Percentiles rank a stretch among this genome's conserved stretches.
phyloP scores from a whole-genome alignment of 2,329 filamentous ascomycete species.

The Tolypocladium paradoxum region DNA sequence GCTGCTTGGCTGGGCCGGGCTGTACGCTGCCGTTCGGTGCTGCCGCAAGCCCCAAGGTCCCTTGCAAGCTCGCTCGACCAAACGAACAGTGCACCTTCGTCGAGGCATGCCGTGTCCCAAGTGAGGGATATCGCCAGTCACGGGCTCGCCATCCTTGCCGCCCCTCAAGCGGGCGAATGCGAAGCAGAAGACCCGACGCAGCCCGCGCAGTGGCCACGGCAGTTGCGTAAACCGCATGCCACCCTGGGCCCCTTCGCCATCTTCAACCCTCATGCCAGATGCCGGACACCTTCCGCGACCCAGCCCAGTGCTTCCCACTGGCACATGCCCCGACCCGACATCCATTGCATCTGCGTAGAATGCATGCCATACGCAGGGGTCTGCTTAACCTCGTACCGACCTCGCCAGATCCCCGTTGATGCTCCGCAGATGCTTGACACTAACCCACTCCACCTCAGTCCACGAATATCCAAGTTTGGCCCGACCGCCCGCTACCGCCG shows the following conservation, averaged over 20 bases:
- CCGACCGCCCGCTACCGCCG: neutral
- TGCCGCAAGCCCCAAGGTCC: no score
- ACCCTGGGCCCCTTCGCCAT: neutral
- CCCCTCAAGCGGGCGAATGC: neutral
- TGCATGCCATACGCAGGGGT: neutral
- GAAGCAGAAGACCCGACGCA: neutral
- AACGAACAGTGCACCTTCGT: neutral
- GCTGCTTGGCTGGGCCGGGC: neutral
- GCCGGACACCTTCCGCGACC: neutral
- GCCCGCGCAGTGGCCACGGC: neutral
- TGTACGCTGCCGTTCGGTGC: neutral
- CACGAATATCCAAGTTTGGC: neutral
- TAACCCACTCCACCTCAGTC: neutral
- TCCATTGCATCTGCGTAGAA: neutral
- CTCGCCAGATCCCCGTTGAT: neutral
- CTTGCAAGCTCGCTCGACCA: no score
- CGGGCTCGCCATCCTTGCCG: neutral
- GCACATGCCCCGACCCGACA: neutral
- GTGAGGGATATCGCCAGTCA: neutral
- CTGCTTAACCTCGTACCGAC: neutral
- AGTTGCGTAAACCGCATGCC: neutral
- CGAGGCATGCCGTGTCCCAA: neutral
- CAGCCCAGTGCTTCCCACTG: neutral
- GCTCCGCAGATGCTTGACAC: neutral
- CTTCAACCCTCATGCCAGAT: neutral